These are phyloP conservation scores for Arctium lappa DNA, from an alignment of 129 eudicot genomes.

Conservation along the genomic window DNA sequence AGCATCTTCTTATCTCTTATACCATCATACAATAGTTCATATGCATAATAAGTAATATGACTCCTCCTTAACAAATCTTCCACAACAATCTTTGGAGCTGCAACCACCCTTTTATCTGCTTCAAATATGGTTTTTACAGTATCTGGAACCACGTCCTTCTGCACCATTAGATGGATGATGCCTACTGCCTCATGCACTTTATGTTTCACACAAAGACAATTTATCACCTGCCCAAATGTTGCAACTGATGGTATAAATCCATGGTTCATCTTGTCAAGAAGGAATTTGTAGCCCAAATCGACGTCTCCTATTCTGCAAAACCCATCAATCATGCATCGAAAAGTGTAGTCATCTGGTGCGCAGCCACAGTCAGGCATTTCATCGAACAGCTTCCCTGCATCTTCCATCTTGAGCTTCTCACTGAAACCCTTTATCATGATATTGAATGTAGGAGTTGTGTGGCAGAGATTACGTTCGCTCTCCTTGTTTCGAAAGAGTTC, in stretches of 20 bases:
- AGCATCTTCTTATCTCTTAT: conserved; percentile 68
- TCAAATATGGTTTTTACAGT: conserved; percentile 67
- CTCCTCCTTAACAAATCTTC: conserved; percentile 80
- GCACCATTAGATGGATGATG: conserved; percentile 65
- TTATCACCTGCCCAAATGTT: conserved; percentile 78
- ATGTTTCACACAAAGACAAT: conserved; percentile 68
- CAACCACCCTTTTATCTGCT: conserved; percentile 78
- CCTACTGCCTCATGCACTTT: conserved; percentile 73
- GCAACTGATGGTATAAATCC: conserved; percentile 67
- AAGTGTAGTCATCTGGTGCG: conserved; percentile 64
- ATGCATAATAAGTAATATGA: conserved; percentile 71
- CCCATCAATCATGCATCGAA: conserved; percentile 82
- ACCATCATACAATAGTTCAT: conserved; percentile 85
- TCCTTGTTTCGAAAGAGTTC: conserved; percentile 55
- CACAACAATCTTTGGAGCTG: conserved; percentile 92
- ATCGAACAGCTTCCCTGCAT: conserved; percentile 50
- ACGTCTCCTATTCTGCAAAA: conserved; percentile 70
- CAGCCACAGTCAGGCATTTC: conserved; percentile 61
- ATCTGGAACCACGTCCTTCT: conserved; percentile 75
- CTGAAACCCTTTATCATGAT: conserved; percentile 71
- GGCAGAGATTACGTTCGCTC: conserved; percentile 35
- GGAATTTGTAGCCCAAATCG: conserved; percentile 55
- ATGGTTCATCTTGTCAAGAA: conserved; percentile 42
- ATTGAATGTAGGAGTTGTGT: conserved; percentile 68
- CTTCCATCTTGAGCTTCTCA: conserved; percentile 59